Percentiles rank a stretch among this genome's conserved stretches.
These are phyloP conservation scores for Grosmannia huntii DNA, from an alignment of 2,329 filamentous ascomycete species.

Conservation along the genomic window DNA sequence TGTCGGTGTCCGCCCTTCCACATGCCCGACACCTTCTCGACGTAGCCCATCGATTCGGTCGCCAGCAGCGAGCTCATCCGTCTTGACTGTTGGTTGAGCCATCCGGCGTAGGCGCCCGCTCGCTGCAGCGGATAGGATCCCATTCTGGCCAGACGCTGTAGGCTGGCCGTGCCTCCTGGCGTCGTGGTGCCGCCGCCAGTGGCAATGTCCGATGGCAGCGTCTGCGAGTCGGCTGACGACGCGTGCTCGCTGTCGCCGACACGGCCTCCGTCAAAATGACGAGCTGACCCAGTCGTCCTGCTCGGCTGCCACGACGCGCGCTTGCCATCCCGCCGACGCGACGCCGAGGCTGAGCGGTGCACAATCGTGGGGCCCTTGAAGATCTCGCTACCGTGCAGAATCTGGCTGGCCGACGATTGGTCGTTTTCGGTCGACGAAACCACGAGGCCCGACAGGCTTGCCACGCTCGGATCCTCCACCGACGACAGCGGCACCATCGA, in stretches of 20 bases:
- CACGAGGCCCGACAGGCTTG: conserved; percentile 52
- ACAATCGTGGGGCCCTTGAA: conserved; percentile 66
- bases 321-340: conserved; percentile 11
- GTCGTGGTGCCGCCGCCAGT: not conserved
- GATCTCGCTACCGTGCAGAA: conserved; percentile 73
- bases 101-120: conserved; percentile 71
- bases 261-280: not conserved
- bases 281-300: conserved; percentile 22
- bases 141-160: conserved; percentile 43
- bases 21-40: conserved; percentile 95
- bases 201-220: conserved; percentile 9
- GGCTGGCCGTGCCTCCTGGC: conserved; percentile 22
- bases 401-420: conserved; percentile 83
- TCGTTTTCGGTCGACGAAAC: conserved; percentile 56
- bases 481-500: conserved; percentile 55
- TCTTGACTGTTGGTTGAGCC: conserved; percentile 65
- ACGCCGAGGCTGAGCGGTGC: conserved; percentile 32
- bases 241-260: not conserved
- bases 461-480: conserved; percentile 50
- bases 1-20: conserved; percentile 85
- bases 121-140: conserved; percentile 72
- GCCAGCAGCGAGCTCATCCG: conserved; percentile 73
- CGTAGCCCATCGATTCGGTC: conserved; percentile 88
- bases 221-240: conserved; percentile 5
- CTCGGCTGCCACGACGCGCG: conserved; percentile 11